Conservation (phyloP, 108 stramenopile species). For the Fistulifera solaris region DNA sequence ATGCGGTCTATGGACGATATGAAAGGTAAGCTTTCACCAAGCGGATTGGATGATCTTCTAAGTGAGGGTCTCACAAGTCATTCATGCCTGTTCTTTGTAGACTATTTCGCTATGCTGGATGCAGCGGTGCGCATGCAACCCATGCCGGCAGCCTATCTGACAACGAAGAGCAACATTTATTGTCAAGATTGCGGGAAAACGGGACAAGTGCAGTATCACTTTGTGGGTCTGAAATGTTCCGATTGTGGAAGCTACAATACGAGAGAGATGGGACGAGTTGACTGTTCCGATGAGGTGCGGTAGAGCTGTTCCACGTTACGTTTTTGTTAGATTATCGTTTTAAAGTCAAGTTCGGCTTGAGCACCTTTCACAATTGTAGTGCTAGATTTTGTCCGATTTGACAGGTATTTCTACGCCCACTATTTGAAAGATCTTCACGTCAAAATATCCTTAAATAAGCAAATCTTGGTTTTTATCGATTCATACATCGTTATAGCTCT, state of each 20-base stretch:
- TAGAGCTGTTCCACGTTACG: background rate
- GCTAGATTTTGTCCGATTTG: too few relatives aligned
- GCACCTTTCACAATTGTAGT: too few relatives aligned
- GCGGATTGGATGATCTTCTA: too few relatives aligned
- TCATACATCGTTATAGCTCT: too few relatives aligned
- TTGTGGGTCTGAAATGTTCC: conserved; percentile 75
- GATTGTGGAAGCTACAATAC: conserved; percentile 83
- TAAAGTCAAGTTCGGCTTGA: background rate
- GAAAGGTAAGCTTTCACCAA: conserved; percentile 23
- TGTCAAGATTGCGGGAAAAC: conserved; percentile 82
- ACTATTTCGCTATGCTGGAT: conserved; percentile 79
- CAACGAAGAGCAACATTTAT: conserved; percentile 67
- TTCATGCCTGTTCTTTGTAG: too few relatives aligned
- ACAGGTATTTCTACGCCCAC: too few relatives aligned
- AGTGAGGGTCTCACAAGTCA: too few relatives aligned
- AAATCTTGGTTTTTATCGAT: too few relatives aligned
- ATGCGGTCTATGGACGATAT: conserved; percentile 81
- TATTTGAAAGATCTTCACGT: too few relatives aligned
- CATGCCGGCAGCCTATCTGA: conserved; percentile 68
- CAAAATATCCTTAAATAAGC: too few relatives aligned
- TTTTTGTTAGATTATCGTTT: background rate
- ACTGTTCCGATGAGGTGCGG: background rate
- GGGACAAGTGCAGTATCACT: conserved; percentile 71
- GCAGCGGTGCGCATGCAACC: conserved; percentile 78
- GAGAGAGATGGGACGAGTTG: conserved; percentile 58